Evolutionary conservation across 495 filamentous ascomycete genomes (phyloP).

Genomic region (Neurospora intermedia): DNA sequence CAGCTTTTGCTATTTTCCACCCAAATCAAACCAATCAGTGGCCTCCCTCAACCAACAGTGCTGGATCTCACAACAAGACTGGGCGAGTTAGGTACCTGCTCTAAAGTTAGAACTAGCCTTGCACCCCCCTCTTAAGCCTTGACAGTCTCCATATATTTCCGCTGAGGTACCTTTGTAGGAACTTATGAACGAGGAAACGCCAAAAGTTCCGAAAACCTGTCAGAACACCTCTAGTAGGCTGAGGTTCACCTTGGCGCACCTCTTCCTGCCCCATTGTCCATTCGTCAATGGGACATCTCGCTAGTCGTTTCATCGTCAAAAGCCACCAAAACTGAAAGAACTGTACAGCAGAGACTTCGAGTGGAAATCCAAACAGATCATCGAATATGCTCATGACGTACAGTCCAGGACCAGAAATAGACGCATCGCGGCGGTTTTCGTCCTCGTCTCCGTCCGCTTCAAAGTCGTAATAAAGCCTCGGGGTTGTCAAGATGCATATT

Average conservation of each 20-base stretch:
- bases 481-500: background rate
- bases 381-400: background rate
- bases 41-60: too few species aligned
- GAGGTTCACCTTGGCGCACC: background rate
- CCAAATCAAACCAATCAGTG: too few species aligned
- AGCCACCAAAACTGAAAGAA: background rate
- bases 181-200: background rate
- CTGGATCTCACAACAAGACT: too few species aligned
- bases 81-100: too few species aligned
- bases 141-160: too few species aligned
- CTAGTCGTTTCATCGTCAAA: background rate
- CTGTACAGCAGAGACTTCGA: background rate
- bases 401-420: background rate
- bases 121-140: too few species aligned
- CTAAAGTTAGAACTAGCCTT: too few species aligned
- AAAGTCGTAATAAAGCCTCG: too few species aligned
- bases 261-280: background rate
- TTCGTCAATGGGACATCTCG: background rate
- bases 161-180: too few species aligned
- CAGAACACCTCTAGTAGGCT: background rate
- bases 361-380: background rate
- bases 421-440: background rate
- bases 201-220: background rate
- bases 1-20: too few species aligned
- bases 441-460: too few species aligned